These are phyloP conservation scores for Cladosporium halotolerans DNA, from an alignment of 2,329 filamentous ascomycete genomes.

Conservation along the genomic window DNA sequence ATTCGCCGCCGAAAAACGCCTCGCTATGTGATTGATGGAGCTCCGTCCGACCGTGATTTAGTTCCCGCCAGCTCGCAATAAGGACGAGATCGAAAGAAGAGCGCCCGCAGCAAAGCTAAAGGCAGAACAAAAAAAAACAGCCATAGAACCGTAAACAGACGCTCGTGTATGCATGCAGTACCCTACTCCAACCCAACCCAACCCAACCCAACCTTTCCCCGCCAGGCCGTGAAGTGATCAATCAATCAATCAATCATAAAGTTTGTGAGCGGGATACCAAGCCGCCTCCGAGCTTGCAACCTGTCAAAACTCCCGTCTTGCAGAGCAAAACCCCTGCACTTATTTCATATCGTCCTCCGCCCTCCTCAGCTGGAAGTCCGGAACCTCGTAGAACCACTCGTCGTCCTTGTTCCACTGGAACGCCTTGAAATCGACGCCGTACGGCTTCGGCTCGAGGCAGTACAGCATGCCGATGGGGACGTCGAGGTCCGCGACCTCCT, in stretches of 20 bases:
- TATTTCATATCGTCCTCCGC: conserved; percentile 37
- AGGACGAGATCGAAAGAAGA: too few relatives aligned
- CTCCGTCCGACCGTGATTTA: too few relatives aligned
- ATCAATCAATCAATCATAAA: neutral
- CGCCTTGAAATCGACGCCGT: conserved; percentile 93
- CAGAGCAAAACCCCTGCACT: neutral
- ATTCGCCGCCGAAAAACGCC: neutral
- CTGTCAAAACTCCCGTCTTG: too few relatives aligned
- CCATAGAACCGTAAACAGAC: too few relatives aligned
- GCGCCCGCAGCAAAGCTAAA: too few relatives aligned
- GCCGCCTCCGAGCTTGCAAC: too few relatives aligned
- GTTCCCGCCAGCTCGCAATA: too few relatives aligned
- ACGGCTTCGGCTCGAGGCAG: conserved; percentile 93
- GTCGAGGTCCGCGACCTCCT: conserved; percentile 90
- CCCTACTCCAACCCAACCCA: too few relatives aligned
- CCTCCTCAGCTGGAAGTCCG: conserved; percentile 70
- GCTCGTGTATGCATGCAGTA: too few relatives aligned
- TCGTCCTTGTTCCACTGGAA: conserved; percentile 78
- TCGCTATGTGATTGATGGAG: neutral
- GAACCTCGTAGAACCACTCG: conserved; percentile 78
- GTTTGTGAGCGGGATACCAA: too few relatives aligned
- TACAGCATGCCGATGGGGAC: conserved; percentile 91
- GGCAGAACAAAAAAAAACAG: too few relatives aligned
- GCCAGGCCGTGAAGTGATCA: neutral
- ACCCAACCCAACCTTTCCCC: too few relatives aligned